Conservation (phyloP, 169 alveolate genomes). For the Ichthyophthirius multifiliis region DNA sequence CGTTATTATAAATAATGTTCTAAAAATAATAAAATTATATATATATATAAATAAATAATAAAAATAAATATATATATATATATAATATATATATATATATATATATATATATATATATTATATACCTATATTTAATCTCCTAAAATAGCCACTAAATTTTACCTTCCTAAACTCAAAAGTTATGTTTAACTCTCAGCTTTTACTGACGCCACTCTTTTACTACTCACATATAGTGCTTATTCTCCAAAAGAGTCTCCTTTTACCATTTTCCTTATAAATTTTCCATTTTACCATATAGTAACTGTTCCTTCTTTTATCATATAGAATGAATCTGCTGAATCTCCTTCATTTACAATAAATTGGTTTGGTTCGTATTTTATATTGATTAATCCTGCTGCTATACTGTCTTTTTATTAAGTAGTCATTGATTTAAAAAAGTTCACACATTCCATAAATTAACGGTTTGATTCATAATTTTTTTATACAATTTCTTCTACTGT, state of each 20-base stretch:
- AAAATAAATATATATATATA: too few species aligned
- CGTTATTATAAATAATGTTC: conserved; percentile 23
- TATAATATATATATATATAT: too few species aligned
- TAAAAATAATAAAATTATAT: too few species aligned
- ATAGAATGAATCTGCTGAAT: conserved; percentile 53
- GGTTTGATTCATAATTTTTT: conserved; percentile 48
- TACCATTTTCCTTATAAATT: conserved; percentile 58
- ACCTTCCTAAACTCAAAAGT: conserved; percentile 26
- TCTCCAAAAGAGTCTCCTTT: conserved; percentile 96
- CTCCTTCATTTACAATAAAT: conserved; percentile 55
- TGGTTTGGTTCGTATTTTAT: conserved; percentile 43
- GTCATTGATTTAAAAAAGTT: conserved; percentile 46
- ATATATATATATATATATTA: too few species aligned
- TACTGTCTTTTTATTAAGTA: conserved; percentile 39
- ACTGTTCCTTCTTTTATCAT: conserved; percentile 62
- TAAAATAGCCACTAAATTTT: conserved; percentile 28
- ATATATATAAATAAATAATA: too few species aligned
- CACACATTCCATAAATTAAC: conserved; percentile 47
- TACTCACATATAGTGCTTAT: conserved; percentile 40
- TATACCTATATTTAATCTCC: conserved; percentile 36
- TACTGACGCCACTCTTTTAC: conserved; percentile 46
- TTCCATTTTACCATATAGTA: conserved; percentile 37
- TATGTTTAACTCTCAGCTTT: conserved; percentile 44
- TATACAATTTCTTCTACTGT: conserved; percentile 36
- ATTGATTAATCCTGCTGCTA: conserved; percentile 36